Percentiles rank a stretch among this genome's conserved stretches.
Evolutionary conservation across 208 protist genomes (phyloP).

Genomic region (Trypanosoma vivax): DNA sequence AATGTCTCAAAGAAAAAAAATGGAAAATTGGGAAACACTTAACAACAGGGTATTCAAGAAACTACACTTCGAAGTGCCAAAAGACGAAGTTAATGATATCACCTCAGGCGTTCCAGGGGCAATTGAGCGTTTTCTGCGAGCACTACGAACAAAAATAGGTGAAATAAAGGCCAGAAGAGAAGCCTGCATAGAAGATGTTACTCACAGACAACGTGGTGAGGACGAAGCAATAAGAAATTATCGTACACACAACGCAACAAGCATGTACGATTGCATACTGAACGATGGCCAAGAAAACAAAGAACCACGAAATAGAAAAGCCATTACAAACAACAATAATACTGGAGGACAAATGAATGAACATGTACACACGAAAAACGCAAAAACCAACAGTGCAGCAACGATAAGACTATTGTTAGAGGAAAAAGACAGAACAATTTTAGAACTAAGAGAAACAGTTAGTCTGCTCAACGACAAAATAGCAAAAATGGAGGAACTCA

Average conservation of each 20-base stretch:
- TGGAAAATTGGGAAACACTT: constrained; percentile 96
- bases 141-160: constrained; percentile 86
- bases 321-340: constrained; percentile 1
- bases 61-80: constrained; percentile 87
- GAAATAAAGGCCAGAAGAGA: constrained; percentile 69
- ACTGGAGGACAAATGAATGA: constrained; percentile 9
- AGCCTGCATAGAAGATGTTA: constrained; percentile 11
- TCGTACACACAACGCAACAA: no score
- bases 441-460: constrained; percentile 86
- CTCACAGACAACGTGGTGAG: not conserved
- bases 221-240: no score
- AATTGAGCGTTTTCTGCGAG: constrained; percentile 90
- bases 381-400: constrained; percentile 12
- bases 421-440: constrained; percentile 89
- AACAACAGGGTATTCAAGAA: constrained; percentile 93
- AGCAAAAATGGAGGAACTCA: constrained; percentile 93
- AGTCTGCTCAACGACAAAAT: constrained; percentile 90
- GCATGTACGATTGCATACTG: no score
- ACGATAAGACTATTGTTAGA: constrained; percentile 49
- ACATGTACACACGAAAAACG: constrained; percentile 9
- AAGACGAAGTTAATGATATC: constrained; percentile 89
- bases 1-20: constrained; percentile 86
- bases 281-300: no score
- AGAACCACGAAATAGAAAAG: no score
- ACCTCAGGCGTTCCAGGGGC: constrained; percentile 82